These are phyloP conservation scores for Lepiota venenata DNA, from an alignment of 768 basidiomycete genomes.

Conservation along the genomic window DNA sequence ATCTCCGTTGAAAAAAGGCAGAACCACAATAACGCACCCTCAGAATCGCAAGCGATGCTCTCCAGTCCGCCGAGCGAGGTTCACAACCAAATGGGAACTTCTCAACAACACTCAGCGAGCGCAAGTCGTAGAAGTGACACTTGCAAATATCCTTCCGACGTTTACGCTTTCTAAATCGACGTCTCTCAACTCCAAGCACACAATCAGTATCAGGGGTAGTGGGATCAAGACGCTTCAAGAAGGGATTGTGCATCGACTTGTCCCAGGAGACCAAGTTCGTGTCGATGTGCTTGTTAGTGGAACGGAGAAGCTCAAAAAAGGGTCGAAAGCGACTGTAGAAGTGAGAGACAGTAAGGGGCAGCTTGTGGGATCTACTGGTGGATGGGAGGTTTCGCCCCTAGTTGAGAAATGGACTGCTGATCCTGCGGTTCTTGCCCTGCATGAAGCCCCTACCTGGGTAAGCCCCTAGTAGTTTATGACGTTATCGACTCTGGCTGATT, in stretches of 20 bases:
- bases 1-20: background rate
- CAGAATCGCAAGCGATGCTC: slow-evolving; percentile 24
- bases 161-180: slow-evolving; percentile 21
- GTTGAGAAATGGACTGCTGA: slow-evolving; percentile 38
- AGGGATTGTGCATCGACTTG: slow-evolving; percentile 42
- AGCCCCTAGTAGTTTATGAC: slow-evolving; percentile 10
- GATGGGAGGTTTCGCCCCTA: slow-evolving; percentile 36
- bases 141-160: slow-evolving; percentile 47
- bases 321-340: slow-evolving; percentile 26
- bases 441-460: slow-evolving; percentile 57
- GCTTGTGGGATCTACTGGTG: slow-evolving; percentile 29
- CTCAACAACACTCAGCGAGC: slow-evolving; percentile 28
- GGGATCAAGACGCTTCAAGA: slow-evolving; percentile 39
- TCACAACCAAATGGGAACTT: slow-evolving; percentile 44
- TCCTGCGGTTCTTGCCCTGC: slow-evolving; percentile 31
- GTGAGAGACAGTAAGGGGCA: slow-evolving; percentile 32
- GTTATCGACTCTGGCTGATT: background rate
- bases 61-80: slow-evolving; percentile 39
- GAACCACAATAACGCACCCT: background rate
- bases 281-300: slow-evolving; percentile 46
- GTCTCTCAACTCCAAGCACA: slow-evolving; percentile 29
- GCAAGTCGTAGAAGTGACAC: slow-evolving; percentile 48
- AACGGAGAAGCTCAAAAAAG: slow-evolving; percentile 11
- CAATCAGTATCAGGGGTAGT: slow-evolving; percentile 32
- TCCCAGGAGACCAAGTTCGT: slow-evolving; percentile 46